Evolutionary conservation across 1,139 yeast genomes (phyloP).

Genomic region (Neolecta irregularis): DNA sequence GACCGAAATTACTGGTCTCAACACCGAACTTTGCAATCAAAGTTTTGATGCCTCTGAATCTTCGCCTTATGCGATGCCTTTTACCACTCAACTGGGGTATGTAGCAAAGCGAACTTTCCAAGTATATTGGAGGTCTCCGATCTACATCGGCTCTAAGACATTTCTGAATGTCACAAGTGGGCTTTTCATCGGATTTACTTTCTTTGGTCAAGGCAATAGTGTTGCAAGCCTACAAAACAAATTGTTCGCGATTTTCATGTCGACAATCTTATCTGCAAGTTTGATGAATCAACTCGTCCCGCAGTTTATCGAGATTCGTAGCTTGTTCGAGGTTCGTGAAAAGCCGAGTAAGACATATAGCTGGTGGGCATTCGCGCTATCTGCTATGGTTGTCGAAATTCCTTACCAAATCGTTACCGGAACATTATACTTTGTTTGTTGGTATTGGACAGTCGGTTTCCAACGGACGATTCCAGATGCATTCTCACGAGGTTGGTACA

Average conservation of each 20-base stretch:
- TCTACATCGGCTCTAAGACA: conserved; percentile 31
- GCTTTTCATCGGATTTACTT: conserved; percentile 38
- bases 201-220: conserved; percentile 25
- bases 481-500: conserved; percentile 32
- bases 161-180: conserved; percentile 35
- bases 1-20: conserved; percentile 14
- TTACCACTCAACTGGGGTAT: conserved; percentile 11
- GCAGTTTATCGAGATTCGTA: conserved; percentile 32
- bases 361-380: conserved; percentile 40
- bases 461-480: conserved; percentile 34
- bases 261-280: conserved; percentile 36
- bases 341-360: conserved; percentile 50
- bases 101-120: conserved; percentile 20
- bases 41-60: neutral
- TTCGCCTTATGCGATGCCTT: conserved; percentile 17
- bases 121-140: conserved; percentile 34
- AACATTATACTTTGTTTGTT: conserved; percentile 37
- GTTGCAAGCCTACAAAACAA: conserved; percentile 24
- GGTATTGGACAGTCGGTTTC: conserved; percentile 45
- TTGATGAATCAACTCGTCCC: conserved; percentile 42
- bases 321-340: conserved; percentile 48
- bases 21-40: conserved; percentile 4
- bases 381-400: conserved; percentile 39
- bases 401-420: conserved; percentile 42
- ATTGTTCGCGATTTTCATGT: conserved; percentile 37